These are phyloP conservation scores for Beauveria bassiana DNA, from an alignment of 2,329 filamentous ascomycete genomes.

Conservation along the genomic window DNA sequence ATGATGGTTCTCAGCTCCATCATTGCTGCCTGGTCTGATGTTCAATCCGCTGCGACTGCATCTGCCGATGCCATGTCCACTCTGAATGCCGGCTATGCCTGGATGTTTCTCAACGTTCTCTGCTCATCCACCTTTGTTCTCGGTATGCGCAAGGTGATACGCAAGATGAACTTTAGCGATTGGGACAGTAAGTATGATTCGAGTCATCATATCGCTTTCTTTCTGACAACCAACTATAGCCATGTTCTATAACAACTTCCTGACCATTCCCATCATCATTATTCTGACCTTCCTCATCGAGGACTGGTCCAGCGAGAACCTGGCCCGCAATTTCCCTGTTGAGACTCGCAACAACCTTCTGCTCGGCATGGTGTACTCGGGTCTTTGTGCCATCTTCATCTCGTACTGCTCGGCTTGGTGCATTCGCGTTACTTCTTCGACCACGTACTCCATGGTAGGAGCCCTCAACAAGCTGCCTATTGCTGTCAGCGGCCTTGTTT, in stretches of 20 bases:
- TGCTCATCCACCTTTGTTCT: slow-evolving; percentile 79
- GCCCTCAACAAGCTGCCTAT: slow-evolving; percentile 91
- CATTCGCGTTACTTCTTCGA: slow-evolving; percentile 85
- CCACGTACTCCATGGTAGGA: slow-evolving; percentile 95
- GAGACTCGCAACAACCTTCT: slow-evolving; percentile 67
- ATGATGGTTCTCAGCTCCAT: slow-evolving; percentile 88
- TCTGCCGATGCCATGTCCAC: slow-evolving; percentile 65
- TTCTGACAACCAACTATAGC: slow-evolving; percentile 42
- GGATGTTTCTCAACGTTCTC: slow-evolving; percentile 91
- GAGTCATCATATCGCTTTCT: not conserved
- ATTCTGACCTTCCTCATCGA: slow-evolving; percentile 70
- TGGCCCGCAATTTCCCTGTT: slow-evolving; percentile 72
- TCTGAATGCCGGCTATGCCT: slow-evolving; percentile 81
- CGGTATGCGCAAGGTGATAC: slow-evolving; percentile 90
- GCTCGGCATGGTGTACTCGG: slow-evolving; percentile 80
- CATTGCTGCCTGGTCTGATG: slow-evolving; percentile 91
- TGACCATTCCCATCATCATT: slow-evolving; percentile 81
- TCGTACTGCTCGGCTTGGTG: slow-evolving; percentile 95
- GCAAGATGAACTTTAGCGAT: slow-evolving; percentile 96
- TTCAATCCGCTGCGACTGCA: slow-evolving; percentile 67
- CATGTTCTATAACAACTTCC: slow-evolving; percentile 97
- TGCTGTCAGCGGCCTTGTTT: slow-evolving; percentile 75
- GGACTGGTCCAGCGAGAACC: slow-evolving; percentile 77
- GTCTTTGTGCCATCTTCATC: slow-evolving; percentile 82
- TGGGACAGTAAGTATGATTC: slow-evolving; percentile 70